phyloP scores from a whole-genome alignment of 2,329 filamentous ascomycete species.

The Ilyonectria mors-panacis region DNA sequence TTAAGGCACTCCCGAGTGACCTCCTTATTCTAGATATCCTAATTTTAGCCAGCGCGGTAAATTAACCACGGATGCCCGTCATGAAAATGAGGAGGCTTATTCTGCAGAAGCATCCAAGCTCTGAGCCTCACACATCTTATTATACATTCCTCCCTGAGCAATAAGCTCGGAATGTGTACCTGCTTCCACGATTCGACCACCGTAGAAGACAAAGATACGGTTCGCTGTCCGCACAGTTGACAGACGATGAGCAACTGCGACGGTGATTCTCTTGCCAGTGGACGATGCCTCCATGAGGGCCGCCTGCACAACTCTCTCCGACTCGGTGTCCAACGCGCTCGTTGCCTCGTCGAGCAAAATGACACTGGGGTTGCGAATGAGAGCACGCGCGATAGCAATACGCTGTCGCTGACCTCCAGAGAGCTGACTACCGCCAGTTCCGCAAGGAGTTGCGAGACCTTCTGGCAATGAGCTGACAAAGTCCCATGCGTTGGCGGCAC shows the following conservation, averaged over 20 bases:
- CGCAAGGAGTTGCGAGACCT: background rate
- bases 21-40: background rate
- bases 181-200: background rate
- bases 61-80: background rate
- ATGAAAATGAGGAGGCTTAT: background rate
- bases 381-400: conserved; percentile 10
- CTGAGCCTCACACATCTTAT: background rate
- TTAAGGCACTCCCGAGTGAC: background rate
- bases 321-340: conserved; percentile 2
- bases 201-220: background rate
- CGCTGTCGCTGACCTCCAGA: conserved; percentile 14
- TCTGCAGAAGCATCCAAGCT: background rate
- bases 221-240: background rate
- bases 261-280: background rate
- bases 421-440: conserved; percentile 2
- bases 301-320: conserved; percentile 11
- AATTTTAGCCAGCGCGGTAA: background rate
- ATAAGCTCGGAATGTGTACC: background rate
- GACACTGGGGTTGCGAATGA: conserved; percentile 1
- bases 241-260: conserved; percentile 14
- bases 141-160: background rate
- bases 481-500: conserved; percentile 63
- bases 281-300: background rate
- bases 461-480: conserved; percentile 53
- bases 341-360: conserved; percentile 18